phyloP scores from a whole-genome alignment of 2,329 filamentous ascomycete genomes.

The Hirsutella minnesotensis region DNA sequence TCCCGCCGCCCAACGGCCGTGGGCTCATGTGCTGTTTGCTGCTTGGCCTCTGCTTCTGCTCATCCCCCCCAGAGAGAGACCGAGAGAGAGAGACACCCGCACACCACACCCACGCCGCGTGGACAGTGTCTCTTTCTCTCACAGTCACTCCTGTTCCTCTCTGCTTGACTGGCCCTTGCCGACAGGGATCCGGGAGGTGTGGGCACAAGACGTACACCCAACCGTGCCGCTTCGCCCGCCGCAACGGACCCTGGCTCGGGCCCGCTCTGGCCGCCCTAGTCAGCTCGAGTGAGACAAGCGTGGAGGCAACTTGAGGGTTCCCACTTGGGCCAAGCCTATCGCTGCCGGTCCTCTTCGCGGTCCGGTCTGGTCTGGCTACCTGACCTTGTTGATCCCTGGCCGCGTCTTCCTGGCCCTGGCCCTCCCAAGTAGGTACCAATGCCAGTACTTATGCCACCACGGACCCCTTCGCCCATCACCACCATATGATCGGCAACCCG shows the following conservation, averaged over 20 bases:
- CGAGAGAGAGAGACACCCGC: too few relatives aligned
- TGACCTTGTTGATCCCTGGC: slow-evolving; percentile 23
- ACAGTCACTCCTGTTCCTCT: neutral
- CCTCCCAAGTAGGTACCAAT: neutral
- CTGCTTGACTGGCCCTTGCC: neutral
- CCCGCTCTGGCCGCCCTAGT: slow-evolving; percentile 17
- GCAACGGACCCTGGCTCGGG: slow-evolving; percentile 7
- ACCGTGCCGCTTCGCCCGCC: slow-evolving; percentile 2
- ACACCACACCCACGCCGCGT: neutral
- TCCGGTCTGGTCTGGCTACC: slow-evolving; percentile 7
- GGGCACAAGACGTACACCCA: neutral
- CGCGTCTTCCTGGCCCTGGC: slow-evolving; percentile 16
- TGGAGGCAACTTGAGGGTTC: slow-evolving; percentile 13
- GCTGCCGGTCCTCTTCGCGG: slow-evolving; percentile 6
- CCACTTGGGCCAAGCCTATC: slow-evolving; percentile 9
- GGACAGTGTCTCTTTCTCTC: slow-evolving; percentile 1
- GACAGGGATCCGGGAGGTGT: slow-evolving; percentile 3
- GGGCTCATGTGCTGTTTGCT: too few relatives aligned
- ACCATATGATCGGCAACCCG: slow-evolving; percentile 37
- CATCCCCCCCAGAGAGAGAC: neutral
- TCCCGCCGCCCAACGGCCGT: too few relatives aligned
- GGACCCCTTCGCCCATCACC: slow-evolving; percentile 30
- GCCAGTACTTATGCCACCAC: slow-evolving; percentile 34
- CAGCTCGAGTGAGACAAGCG: slow-evolving; percentile 41
- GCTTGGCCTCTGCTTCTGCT: neutral